Evolutionary conservation across 352 stramenopile species (phyloP).

Genomic region (Phytophthora palmivora): DNA sequence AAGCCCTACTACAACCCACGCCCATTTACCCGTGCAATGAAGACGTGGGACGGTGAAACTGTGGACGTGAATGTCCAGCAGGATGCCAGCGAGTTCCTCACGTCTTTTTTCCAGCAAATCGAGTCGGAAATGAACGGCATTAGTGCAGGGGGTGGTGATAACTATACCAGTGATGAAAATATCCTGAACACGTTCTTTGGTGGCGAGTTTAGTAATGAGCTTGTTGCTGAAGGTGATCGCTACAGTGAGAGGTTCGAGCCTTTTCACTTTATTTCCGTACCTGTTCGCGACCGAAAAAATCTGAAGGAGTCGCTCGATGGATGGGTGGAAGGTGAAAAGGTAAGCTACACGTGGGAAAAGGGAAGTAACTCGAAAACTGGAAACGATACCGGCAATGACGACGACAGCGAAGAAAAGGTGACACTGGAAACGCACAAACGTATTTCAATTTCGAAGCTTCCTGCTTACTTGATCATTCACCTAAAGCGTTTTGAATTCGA

Average conservation of each 20-base stretch:
- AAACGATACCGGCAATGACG: constrained; percentile 33
- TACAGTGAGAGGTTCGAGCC: constrained; percentile 91
- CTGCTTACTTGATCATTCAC: constrained; percentile 93
- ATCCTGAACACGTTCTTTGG: constrained; percentile 90
- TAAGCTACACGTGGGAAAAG: constrained; percentile 92
- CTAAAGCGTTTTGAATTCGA: constrained; percentile 97
- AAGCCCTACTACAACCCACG: constrained; percentile 89
- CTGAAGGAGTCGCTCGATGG: constrained; percentile 86
- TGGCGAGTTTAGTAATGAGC: constrained; percentile 92
- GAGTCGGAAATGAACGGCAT: constrained; percentile 92
- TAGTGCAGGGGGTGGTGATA: constrained; percentile 32
- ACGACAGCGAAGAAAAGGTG: constrained; percentile 64
- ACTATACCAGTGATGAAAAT: constrained; percentile 67
- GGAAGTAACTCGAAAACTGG: constrained; percentile 25
- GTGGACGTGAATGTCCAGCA: constrained; percentile 93
- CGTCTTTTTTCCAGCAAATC: constrained; percentile 94
- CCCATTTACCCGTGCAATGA: constrained; percentile 80
- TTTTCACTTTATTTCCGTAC: constrained; percentile 92
- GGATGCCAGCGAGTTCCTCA: constrained; percentile 94
- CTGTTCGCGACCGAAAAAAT: constrained; percentile 88
- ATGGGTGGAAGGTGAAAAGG: constrained; percentile 91
- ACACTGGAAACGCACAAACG: constrained; percentile 91
- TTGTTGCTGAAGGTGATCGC: constrained; percentile 85
- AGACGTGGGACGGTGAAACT: constrained; percentile 89
- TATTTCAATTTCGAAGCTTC: constrained; percentile 90